Conservation (phyloP, 768 basidiomycete genomes). For the Phanerochaete carnosa region DNA sequence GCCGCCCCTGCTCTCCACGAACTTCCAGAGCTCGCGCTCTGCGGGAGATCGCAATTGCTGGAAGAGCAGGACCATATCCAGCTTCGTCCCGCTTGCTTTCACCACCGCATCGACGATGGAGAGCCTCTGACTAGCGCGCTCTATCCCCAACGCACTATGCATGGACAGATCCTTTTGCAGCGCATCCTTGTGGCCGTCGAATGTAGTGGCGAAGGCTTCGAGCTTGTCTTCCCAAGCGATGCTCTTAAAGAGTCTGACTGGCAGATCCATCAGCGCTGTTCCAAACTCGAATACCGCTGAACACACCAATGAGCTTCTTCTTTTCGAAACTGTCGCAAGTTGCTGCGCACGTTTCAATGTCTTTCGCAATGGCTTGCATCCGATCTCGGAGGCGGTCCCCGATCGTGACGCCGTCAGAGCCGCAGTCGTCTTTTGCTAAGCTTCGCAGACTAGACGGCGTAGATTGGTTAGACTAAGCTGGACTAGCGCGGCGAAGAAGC, state of each 20-base stretch:
- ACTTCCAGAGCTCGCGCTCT: constrained; percentile 15
- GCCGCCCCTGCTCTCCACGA: constrained; percentile 9
- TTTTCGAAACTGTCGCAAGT: constrained; percentile 8
- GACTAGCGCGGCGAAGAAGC: neutral
- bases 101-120: neutral
- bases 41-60: constrained; percentile 12
- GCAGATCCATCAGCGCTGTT: neutral
- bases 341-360: constrained; percentile 5
- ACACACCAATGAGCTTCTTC: constrained; percentile 4
- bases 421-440: neutral
- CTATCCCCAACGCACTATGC: constrained; percentile 5
- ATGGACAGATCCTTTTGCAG: constrained; percentile 9
- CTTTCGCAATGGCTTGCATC: constrained; percentile 1
- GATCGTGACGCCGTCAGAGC: constrained; percentile 2
- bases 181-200: constrained; percentile 2
- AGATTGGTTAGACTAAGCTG: too few species aligned
- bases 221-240: constrained; percentile 13
- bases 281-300: neutral
- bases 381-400: neutral
- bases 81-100: neutral
- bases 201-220: constrained; percentile 1
- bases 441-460: neutral
- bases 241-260: constrained; percentile 16
- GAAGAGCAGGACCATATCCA: constrained; percentile 18
- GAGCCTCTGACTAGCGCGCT: neutral